A percentile compares a stretch with the other conserved stretches of the same genome.
phyloP scores from a whole-genome alignment of 768 basidiomycete genomes.

The Kwoniella dendrophila region DNA sequence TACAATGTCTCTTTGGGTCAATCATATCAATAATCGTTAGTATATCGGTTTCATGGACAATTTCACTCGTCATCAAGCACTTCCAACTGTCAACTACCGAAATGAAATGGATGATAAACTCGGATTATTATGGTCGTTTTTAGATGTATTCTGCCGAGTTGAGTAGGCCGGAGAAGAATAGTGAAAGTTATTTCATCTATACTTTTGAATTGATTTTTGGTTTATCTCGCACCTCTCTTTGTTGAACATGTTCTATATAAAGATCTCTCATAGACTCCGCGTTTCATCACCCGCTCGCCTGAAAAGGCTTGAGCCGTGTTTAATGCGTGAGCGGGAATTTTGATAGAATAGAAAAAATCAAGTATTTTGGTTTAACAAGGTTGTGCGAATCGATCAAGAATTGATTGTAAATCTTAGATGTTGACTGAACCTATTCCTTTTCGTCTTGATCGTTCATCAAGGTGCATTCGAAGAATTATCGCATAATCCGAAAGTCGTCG shows the following conservation, averaged over 20 bases:
- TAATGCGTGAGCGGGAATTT: conserved; percentile 18
- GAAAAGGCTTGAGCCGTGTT: conserved; percentile 46
- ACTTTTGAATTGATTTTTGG: not conserved
- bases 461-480: not conserved
- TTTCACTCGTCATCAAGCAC: too few relatives aligned
- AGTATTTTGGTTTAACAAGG: not conserved
- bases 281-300: conserved; percentile 45
- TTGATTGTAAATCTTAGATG: too few relatives aligned
- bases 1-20: not conserved
- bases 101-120: too few relatives aligned
- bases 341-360: not conserved
- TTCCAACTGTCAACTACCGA: too few relatives aligned
- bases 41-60: too few relatives aligned
- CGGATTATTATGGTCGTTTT: too few relatives aligned
- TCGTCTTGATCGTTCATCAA: not conserved
- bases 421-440: too few relatives aligned
- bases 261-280: conserved; percentile 26
- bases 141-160: too few relatives aligned
- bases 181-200: too few relatives aligned
- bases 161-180: too few relatives aligned
- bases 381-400: too few relatives aligned
- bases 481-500: too few relatives aligned
- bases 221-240: not conserved
- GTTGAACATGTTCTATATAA: not conserved
- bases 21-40: not conserved